Evolutionary conservation across 306 rosid species (phyloP).

Genomic region (Lathyrus sativus): DNA sequence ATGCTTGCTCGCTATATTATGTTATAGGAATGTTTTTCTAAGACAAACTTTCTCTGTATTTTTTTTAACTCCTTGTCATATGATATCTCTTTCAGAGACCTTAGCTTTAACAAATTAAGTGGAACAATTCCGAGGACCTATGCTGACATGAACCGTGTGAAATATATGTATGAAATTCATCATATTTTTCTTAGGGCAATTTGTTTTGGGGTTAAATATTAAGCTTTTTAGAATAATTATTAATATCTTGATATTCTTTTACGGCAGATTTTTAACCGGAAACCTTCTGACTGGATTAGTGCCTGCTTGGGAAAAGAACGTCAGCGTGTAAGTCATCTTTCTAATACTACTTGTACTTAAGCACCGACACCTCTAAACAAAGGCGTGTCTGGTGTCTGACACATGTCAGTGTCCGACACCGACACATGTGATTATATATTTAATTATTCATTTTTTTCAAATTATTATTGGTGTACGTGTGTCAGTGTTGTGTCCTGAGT

Average conservation of each 20-base stretch:
- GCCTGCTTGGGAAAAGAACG: conserved; percentile 48
- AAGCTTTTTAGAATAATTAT: background rate
- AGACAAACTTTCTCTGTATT: background rate
- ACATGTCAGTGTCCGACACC: too few relatives aligned
- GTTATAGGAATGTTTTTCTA: background rate
- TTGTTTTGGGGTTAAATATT: background rate
- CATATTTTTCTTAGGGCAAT: background rate
- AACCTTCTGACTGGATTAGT: conserved; percentile 63
- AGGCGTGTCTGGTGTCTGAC: too few relatives aligned
- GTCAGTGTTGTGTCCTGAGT: too few relatives aligned
- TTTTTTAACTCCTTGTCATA: conserved; percentile 17
- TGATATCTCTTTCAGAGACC: conserved; percentile 54
- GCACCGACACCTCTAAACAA: too few relatives aligned
- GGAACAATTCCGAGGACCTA: conserved; percentile 52
- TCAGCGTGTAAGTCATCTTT: conserved; percentile 49
- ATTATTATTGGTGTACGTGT: too few relatives aligned
- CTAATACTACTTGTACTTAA: background rate
- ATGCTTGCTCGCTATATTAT: conserved; percentile 15
- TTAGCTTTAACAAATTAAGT: conserved; percentile 60
- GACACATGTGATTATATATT: too few relatives aligned
- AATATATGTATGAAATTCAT: conserved; percentile 53
- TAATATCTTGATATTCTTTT: conserved; percentile 16
- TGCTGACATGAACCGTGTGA: background rate
- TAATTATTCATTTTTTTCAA: too few relatives aligned
- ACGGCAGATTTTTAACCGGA: conserved; percentile 68